Percentiles rank a stretch among this genome's conserved stretches.
Evolutionary conservation across 2,329 filamentous ascomycete genomes (phyloP).

Genomic region (Penicillium vulpinum): DNA sequence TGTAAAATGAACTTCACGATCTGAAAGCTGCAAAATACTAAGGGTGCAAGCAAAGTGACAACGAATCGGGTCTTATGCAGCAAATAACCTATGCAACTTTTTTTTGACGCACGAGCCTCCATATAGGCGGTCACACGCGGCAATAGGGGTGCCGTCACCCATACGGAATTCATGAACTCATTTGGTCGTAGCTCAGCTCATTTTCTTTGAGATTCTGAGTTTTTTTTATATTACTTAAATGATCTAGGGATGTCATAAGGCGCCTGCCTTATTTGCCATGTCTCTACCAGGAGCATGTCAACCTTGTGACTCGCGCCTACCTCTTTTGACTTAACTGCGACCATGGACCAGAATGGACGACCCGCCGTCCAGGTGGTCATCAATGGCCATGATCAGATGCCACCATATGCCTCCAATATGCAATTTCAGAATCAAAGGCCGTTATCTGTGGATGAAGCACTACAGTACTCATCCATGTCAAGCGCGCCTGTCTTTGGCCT

Average conservation of each 20-base stretch:
- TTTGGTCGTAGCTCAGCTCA: constrained; percentile 14
- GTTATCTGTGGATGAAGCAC: constrained; percentile 48
- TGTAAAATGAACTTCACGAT: not conserved
- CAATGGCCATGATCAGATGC: constrained; percentile 35
- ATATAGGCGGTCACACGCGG: constrained; percentile 20
- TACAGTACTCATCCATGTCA: constrained; percentile 53
- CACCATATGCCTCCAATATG: constrained; percentile 28
- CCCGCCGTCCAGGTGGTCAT: constrained; percentile 46
- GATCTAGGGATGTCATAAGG: constrained; percentile 23
- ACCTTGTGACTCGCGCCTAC: constrained; percentile 25
- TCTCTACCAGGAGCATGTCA: constrained; percentile 33
- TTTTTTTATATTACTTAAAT: constrained; percentile 4
- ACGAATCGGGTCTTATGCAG: not conserved
- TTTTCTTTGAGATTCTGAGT: constrained; percentile 1
- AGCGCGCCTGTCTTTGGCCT: constrained; percentile 49
- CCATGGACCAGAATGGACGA: constrained; percentile 43
- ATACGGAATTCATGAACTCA: constrained; percentile 21
- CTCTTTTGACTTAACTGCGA: constrained; percentile 25
- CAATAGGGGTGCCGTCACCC: constrained; percentile 16
- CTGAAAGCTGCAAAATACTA: not conserved
- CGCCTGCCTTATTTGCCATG: constrained; percentile 30
- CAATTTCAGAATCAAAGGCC: constrained; percentile 34
- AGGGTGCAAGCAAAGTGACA: not conserved
- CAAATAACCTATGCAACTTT: constrained; percentile 14
- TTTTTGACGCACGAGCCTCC: constrained; percentile 27